These are phyloP conservation scores for Stentor coeruleus DNA, from an alignment of 73 alveolate genomes.

Conservation along the genomic window DNA sequence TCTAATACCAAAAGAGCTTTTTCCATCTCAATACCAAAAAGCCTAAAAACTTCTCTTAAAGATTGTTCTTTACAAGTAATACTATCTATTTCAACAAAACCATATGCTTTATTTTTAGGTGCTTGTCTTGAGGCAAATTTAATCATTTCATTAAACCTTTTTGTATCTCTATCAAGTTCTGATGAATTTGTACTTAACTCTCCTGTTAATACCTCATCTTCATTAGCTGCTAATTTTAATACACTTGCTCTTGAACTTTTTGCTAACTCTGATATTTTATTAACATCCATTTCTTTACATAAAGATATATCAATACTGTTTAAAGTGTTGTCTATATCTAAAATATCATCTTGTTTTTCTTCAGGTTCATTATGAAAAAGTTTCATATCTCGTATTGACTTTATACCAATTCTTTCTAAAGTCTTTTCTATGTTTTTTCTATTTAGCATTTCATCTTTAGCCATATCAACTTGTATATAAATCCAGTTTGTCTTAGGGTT, in stretches of 20 bases:
- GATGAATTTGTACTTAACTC: not conserved
- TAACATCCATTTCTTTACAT: not conserved
- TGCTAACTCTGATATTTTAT: not conserved
- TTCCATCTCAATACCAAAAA: not conserved
- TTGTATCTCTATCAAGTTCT: not conserved
- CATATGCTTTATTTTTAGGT: not conserved
- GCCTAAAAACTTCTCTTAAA: not conserved
- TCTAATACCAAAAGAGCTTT: not conserved
- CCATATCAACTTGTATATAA: not conserved
- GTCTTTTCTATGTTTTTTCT: not conserved
- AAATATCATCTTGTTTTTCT: not conserved
- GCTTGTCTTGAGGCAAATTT: too few relatives aligned
- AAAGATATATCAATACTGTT: not conserved
- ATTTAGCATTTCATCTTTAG: not conserved
- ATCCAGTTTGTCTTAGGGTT: not conserved
- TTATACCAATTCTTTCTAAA: not conserved
- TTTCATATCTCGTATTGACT: not conserved
- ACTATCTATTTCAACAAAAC: not conserved
- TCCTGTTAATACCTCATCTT: not conserved
- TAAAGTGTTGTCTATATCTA: not conserved
- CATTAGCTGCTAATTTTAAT: not conserved
- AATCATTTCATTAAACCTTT: not conserved
- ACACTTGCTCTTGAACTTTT: not conserved
- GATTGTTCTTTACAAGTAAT: not conserved
- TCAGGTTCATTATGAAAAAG: too few relatives aligned